These are phyloP conservation scores for Phanerochaete sordida DNA, from an alignment of 768 basidiomycete species.

Conservation along the genomic window DNA sequence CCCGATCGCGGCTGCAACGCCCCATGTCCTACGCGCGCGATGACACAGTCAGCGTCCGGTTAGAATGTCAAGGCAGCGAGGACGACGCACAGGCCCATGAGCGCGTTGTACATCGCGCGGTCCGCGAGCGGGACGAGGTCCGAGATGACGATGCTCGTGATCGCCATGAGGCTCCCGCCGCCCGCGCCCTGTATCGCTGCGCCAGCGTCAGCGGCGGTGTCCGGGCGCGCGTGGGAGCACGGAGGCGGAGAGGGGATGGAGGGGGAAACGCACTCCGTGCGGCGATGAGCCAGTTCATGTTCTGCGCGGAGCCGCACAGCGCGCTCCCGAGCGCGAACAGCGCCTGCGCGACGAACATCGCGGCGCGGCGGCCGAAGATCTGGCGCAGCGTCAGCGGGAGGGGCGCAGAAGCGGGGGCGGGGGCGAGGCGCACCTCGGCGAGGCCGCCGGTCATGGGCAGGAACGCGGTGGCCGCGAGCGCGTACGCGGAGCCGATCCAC, in stretches of 20 bases:
- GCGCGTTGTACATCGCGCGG: constrained; percentile 29
- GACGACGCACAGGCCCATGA: constrained; percentile 25
- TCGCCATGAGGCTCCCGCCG: constrained; percentile 23
- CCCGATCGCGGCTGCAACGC: constrained; percentile 18
- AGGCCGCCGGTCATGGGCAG: constrained; percentile 29
- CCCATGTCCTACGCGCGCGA: constrained; percentile 18
- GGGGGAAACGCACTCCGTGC: constrained; percentile 24
- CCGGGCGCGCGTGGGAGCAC: background rate
- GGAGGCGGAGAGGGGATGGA: background rate
- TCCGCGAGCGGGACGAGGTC: constrained; percentile 34
- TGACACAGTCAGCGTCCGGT: no score
- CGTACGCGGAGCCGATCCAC: constrained; percentile 34
- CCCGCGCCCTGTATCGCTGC: constrained; percentile 27
- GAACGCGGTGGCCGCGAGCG: constrained; percentile 30
- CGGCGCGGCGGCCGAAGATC: constrained; percentile 25
- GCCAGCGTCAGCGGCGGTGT: background rate
- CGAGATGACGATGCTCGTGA: constrained; percentile 30
- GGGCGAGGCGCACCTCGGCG: constrained; percentile 16
- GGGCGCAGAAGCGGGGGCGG: background rate
- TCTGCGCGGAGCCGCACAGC: constrained; percentile 31
- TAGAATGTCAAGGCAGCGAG: background rate
- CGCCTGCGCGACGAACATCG: constrained; percentile 20
- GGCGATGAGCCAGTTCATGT: constrained; percentile 32
- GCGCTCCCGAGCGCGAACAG: constrained; percentile 33
- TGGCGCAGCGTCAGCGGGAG: constrained; percentile 4